phyloP scores from a whole-genome alignment of 1,284 basidiomycete genomes.

The Exobasidium rhododendri region DNA sequence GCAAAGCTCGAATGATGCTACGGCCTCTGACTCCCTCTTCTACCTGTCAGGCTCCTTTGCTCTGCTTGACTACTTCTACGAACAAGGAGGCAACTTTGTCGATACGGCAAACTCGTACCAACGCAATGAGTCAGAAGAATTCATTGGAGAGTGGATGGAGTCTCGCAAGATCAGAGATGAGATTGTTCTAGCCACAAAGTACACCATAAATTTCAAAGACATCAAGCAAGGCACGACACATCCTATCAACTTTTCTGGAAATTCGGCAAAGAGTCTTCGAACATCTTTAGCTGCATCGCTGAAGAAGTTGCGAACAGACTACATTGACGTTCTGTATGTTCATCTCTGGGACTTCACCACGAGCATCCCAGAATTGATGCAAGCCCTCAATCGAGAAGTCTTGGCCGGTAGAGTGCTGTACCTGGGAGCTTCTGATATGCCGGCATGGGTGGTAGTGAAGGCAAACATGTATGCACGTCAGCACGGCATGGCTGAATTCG shows the following conservation, averaged over 20 bases:
- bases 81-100: slow-evolving; percentile 60
- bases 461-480: slow-evolving; percentile 62
- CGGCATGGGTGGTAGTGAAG: slow-evolving; percentile 62
- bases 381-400: slow-evolving; percentile 60
- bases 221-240: slow-evolving; percentile 16
- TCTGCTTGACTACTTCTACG: slow-evolving; percentile 34
- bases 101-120: slow-evolving; percentile 62
- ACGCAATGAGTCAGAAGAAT: slow-evolving; percentile 60
- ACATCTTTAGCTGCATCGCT: slow-evolving; percentile 55
- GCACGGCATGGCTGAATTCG: slow-evolving; percentile 61
- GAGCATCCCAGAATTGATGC: slow-evolving; percentile 63
- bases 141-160: slow-evolving; percentile 65
- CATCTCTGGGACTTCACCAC: slow-evolving; percentile 63
- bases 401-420: slow-evolving; percentile 60
- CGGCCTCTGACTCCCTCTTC: background rate
- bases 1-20: too few species aligned
- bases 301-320: slow-evolving; percentile 63
- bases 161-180: slow-evolving; percentile 61
- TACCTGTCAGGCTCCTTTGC: slow-evolving; percentile 21
- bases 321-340: slow-evolving; percentile 60
- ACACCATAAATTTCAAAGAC: slow-evolving; percentile 52
- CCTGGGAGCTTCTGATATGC: slow-evolving; percentile 58
- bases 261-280: slow-evolving; percentile 47
- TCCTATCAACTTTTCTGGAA: slow-evolving; percentile 58
- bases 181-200: slow-evolving; percentile 63